Evolutionary conservation across 148 eudicot genomes (phyloP), one percentile per base, ranked within the genome.

Genomic region (Fagopyrum esculentum): DNA sequence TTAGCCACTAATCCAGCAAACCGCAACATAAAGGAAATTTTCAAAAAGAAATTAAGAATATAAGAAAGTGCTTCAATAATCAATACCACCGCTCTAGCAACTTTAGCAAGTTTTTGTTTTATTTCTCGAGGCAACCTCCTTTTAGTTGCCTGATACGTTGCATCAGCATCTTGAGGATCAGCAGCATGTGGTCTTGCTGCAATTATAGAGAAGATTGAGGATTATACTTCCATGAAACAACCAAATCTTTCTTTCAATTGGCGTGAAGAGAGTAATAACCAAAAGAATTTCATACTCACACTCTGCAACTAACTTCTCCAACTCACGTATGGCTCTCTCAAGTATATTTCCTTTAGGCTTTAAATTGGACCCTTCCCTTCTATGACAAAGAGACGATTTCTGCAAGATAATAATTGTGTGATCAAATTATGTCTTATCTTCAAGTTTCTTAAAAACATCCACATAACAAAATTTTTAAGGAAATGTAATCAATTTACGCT

Each of bases 91-190:
- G 88, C 70, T 86, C 98, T 88, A 74, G 99, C 94, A 80, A 96
- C 94, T 96, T 90, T 92, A 69, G 91, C 96, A 81, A 96, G 90
- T 89, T 88, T 90, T 84, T 85, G 93, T 85, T 96, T 96, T 60
- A 96, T 85, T 83, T 92, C 98, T 60, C 85, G 89, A 35, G 98
- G 92, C 84, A 96, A 86, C 77, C 99, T 92, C 86, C 91, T 89
- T 85, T 96, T 92, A 78, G 86, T 80, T 44, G 83, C 83, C 87
- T 92, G 98, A 76, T 87, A 80, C 57, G 93, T 79, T 52, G 81
- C 84, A 80, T 96, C 98, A 77, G 90, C 88, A 81, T 90, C 91
- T 51, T 78, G 93, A 74, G 77, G 83, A 80, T 96, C 98, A 26
- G 72, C 77, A 77, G 85, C 77, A 74, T 87, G 89, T 74, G 98